phyloP scores from a whole-genome alignment of 2,329 filamentous ascomycete genomes.

The Mycosphaerelloides madeirae region DNA sequence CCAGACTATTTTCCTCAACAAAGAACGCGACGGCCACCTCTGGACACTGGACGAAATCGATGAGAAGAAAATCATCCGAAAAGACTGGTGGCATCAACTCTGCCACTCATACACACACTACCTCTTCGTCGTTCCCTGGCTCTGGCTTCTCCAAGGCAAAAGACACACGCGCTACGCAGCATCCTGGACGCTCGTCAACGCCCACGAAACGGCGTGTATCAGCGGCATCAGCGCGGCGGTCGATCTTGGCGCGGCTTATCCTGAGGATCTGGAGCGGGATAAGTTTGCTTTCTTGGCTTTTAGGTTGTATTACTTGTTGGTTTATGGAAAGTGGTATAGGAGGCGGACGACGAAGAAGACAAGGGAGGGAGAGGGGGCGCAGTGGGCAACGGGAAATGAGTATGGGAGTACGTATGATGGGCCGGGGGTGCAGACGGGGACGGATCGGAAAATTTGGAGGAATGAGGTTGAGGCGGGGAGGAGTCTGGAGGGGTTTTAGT shows the following conservation, averaged over 20 bases:
- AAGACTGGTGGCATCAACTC: conserved; percentile 65
- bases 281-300: conserved; percentile 58
- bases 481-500: conserved; percentile 24
- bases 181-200: conserved; percentile 65
- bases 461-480: conserved; percentile 40
- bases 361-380: conserved; percentile 47
- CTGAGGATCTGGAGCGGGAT: conserved; percentile 58
- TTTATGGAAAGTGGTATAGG: conserved; percentile 59
- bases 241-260: conserved; percentile 61
- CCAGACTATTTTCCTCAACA: conserved; percentile 64
- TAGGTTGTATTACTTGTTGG: conserved; percentile 56
- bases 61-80: conserved; percentile 55
- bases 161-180: conserved; percentile 61
- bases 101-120: conserved; percentile 62
- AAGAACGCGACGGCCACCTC: conserved; percentile 48
- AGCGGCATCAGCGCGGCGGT: conserved; percentile 68
- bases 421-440: conserved; percentile 49
- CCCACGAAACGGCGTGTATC: conserved; percentile 66
- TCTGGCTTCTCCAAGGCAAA: conserved; percentile 67
- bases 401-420: conserved; percentile 59
- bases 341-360: conserved; percentile 33
- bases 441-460: conserved; percentile 54
- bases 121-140: conserved; percentile 60
- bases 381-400: conserved; percentile 52
- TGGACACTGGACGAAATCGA: conserved; percentile 60